Evolutionary conservation across 73 alveolate genomes (phyloP), one percentile per base, ranked within the genome.

Genomic region (Paramecium pentaurelia): DNA sequence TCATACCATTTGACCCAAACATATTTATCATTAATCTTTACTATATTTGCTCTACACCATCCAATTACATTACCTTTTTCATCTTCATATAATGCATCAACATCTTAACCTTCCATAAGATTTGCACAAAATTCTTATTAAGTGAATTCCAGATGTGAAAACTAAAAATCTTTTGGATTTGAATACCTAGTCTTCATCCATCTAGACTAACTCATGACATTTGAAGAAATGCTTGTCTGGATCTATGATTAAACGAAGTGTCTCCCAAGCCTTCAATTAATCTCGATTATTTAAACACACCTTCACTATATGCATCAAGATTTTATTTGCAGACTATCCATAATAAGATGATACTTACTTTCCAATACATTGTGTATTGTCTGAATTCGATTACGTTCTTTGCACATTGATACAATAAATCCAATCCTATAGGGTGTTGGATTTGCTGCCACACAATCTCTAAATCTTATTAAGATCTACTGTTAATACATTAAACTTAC

Each of bases 61-160:
- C 89, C 70, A 49, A 94, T 96, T 60, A 86, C 84, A 51, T 89
- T 84, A 11, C 75, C 92, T 77, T 87, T 93, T 18, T 51, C 60
- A 36, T 95, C 98, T 1, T 87, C 95, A 70, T 95, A 95, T 20
- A 96, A 86, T 10, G 98, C 98, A 83, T 96, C 99, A 7, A 96
- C 77, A 38, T 83, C 71, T 37, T 36, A 44, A 36, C 97, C 97
- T 9, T 68, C 97, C 40, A 77, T 5, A 28, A 96, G 85, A 58
- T 86, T 73, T 27, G 88, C 45, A 20, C 99, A 71, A 97, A 97
- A 96, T 83, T 93, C 96, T 27, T 94, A 95, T 36, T 68, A 58
- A 4, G 93, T 73, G 60, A 73, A 25, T 32, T 83, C 93, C n/a
- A 10, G 6, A 42, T 80, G 71, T 3, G 91, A 45, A 47, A 80